Base-by-base conservation (phyloP, 2,329 filamentous ascomycete species). In the Penicillium frequentans region DNA sequence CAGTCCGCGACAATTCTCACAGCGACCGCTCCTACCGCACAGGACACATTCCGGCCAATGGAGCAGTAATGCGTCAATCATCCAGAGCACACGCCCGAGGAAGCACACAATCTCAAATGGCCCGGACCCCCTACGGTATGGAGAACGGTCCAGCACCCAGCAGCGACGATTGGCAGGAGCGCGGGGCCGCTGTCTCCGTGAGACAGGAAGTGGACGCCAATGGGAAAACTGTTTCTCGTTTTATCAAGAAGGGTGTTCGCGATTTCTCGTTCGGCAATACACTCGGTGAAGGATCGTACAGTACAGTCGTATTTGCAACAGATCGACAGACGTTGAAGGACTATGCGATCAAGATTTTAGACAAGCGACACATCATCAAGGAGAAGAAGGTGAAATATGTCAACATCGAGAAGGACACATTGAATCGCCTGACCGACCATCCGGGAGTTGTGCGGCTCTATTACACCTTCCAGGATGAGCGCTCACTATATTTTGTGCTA, bases 301-400 rank as follows among this genome's bases (percentile, higher is more conserved):
- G 93, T 70, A 97, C 93, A 9, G 95, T 99, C 37, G 86, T 95
- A 62, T 86, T 95, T 52, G 95, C 93, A 37, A 96, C 92, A 4
- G 95, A 99, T 75, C 87, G 93, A 59, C 91, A 96, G 74, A 96
- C 91, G 1, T 79, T 96, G 56, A 96, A 96, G 69, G 93, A 99
- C 74, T 98, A 98, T 71, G 95, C 95, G 26, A 93, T 99, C 77
- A 99, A 99, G 75, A 93, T 99, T 16, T 84, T 99, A 47, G 95
- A 99, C 77, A 99, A 99, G 78, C 86, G 92, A 68, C 95, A 99
- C 75, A 99, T 99, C 70, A 99, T 99, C 81, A 99, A 98, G 77
- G 95, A 99, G 78, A 98, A 96, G 77, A 99, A 99, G 82, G 96
- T 99, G 70, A 99, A 99, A 82, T 99, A 99, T 71, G 95, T 99